Evolutionary conservation across 2,329 filamentous ascomycete species (phyloP), one percentile per base, ranked within the genome.

Genomic region (Fusarium concolor): DNA sequence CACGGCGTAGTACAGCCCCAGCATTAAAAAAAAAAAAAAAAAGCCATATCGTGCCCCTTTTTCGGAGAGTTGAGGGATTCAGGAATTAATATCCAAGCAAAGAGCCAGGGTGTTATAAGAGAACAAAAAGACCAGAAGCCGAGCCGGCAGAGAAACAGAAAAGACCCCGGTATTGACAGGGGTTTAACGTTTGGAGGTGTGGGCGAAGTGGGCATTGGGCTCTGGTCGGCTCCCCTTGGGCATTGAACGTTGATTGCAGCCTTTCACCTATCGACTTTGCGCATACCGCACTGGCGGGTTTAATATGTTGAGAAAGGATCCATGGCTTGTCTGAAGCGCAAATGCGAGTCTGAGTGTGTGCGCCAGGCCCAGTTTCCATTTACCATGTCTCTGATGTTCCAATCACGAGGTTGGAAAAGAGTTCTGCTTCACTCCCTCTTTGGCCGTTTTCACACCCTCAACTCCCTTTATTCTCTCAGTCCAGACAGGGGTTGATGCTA

Each of bases 161-260:
- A 33, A 29, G 35, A 60, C 56, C 57, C 66, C 61, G 56, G 49
- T 57, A 39, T 55, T 53, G 51, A 42, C 70, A 71, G 69, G 70
- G 70, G 70, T 64, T 53, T 59, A 65, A 67, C 58, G 62, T 62
- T 71, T 68, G 52, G 62, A 65, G 70, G 68, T 69, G 71, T 70
- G 68, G 51, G 63, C 62, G 51, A 70, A 73, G 71, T 72, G 71
- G 71, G 71, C 70, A 73, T 72, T 72, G 69, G 68, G 67, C 60
- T 70, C 58, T 67, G 55, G 58, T 49, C 56, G 53, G 43, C 62
- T 70, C 62, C 66, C 66, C 66, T 70, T 69, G 66, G 66, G 66
- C 66, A 69, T 39, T 69, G 66, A 69, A 50, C 22, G 59, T 58
- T 58, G 47, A 47, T 57, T 70, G 65, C 53, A 43, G 66, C 69